Evolutionary conservation across 768 basidiomycete species (phyloP).

Genomic region (Termitomyces sp.): DNA sequence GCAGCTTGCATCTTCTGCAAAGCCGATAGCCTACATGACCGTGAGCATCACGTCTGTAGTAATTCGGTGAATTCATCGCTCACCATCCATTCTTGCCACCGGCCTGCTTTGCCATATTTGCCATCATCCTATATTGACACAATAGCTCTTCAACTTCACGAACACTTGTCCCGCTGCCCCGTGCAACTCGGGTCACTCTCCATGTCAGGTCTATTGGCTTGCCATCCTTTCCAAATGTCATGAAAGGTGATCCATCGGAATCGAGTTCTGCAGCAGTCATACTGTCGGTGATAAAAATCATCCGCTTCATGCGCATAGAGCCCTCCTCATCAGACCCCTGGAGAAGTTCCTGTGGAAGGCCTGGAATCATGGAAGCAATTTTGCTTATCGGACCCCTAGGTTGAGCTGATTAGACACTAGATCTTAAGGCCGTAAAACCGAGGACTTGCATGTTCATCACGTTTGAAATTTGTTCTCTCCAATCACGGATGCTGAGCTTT

Average conservation of each 20-base stretch:
- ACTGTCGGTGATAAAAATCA: conserved; percentile 98
- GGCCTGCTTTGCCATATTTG: conserved; percentile 97
- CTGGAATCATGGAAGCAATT: conserved; percentile 98
- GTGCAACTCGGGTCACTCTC: conserved; percentile 87
- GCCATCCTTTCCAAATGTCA: conserved; percentile 79
- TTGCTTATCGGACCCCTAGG: conserved; percentile 96
- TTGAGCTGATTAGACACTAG: conserved; percentile 7
- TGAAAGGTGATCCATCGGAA: conserved; percentile 90
- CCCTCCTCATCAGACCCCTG: conserved; percentile 95
- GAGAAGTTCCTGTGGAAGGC: conserved; percentile 87
- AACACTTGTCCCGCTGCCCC: conserved; percentile 91
- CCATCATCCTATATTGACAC: conserved; percentile 98
- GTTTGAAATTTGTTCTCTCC: conserved; percentile 96
- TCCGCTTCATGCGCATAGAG: conserved; percentile 86
- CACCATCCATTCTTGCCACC: conserved; percentile 96
- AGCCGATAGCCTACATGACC: conserved; percentile 62
- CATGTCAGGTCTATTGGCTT: conserved; percentile 86
- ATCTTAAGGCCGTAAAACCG: conserved; percentile 8
- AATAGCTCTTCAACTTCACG: conserved; percentile 97
- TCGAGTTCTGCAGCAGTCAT: conserved; percentile 95
- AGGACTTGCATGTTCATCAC: conserved; percentile 93
- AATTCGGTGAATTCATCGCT: conserved; percentile 23
- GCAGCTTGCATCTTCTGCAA: conserved; percentile 94
- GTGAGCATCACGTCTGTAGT: conserved; percentile 1
- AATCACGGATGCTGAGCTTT: conserved; percentile 93